Evolutionary conservation across 2,329 filamentous ascomycete species (phyloP).

Genomic region (Simplicillium aogashimaense): DNA sequence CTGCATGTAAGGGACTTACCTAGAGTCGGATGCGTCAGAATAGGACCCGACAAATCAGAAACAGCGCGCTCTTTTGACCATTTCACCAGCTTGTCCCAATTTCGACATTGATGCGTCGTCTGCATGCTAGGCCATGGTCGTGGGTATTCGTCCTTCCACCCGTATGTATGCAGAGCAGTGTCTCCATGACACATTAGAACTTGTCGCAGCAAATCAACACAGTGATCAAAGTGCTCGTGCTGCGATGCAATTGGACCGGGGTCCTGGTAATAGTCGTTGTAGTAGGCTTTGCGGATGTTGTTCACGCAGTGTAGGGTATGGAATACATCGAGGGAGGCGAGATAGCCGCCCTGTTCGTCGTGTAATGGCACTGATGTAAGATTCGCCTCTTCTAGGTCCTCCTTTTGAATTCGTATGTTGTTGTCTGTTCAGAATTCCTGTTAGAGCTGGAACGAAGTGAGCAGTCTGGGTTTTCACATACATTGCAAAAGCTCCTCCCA

Average conservation of each 20-base stretch:
- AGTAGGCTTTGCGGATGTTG: slow-evolving; percentile 8
- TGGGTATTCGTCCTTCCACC: slow-evolving; percentile 7
- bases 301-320: slow-evolving; percentile 7
- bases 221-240: slow-evolving; percentile 9
- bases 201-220: slow-evolving; percentile 9
- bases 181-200: slow-evolving; percentile 10
- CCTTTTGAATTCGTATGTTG: slow-evolving; percentile 4
- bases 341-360: slow-evolving; percentile 7
- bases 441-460: not conserved
- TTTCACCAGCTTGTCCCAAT: slow-evolving; percentile 5
- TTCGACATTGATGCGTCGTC: slow-evolving; percentile 7
- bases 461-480: not conserved
- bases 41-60: slow-evolving; percentile 2
- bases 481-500: slow-evolving; percentile 3
- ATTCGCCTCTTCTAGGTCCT: slow-evolving; percentile 5
- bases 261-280: slow-evolving; percentile 7
- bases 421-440: not conserved
- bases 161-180: slow-evolving; percentile 4
- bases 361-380: slow-evolving; percentile 4
- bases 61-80: slow-evolving; percentile 2
- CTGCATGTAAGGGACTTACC: no score
- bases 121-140: slow-evolving; percentile 3
- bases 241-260: slow-evolving; percentile 5
- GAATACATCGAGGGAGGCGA: slow-evolving; percentile 6
- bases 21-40: slow-evolving; percentile 1